Percentiles rank a stretch among this genome's conserved stretches.
Evolutionary conservation across 805 yeast species (phyloP).

Genomic region (Wickerhamomyces bisporus): DNA sequence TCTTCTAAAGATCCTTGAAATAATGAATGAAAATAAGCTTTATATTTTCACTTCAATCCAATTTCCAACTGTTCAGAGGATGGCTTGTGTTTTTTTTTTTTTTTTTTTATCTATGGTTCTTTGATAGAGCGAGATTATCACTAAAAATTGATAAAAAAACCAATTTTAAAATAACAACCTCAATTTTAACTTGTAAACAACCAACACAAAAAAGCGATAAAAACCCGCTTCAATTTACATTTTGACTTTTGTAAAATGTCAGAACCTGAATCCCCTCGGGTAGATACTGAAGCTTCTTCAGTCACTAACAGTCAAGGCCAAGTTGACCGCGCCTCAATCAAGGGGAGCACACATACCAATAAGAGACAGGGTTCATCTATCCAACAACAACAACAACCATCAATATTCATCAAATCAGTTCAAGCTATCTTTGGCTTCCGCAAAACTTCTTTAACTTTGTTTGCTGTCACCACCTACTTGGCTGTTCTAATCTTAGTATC

Average conservation of each 20-base stretch:
- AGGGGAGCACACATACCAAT: too few species aligned
- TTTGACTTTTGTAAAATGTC: too few species aligned
- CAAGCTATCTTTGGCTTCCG: constrained; percentile 63
- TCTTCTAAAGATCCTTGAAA: background rate
- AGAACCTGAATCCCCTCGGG: too few species aligned
- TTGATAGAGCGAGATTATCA: background rate
- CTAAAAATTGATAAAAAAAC: too few species aligned
- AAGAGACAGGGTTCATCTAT: too few species aligned
- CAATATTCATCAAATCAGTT: constrained; percentile 20
- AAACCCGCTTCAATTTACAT: too few species aligned
- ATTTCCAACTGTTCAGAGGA: too few species aligned
- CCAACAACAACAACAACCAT: constrained; percentile 5
- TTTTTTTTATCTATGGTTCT: too few species aligned
- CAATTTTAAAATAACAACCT: background rate
- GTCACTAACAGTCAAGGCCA: too few species aligned
- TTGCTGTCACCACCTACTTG: constrained; percentile 45
- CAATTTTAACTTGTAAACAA: background rate
- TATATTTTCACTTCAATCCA: too few species aligned
- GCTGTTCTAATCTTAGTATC: constrained; percentile 34
- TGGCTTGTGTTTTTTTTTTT: background rate
- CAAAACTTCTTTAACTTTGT: constrained; percentile 60
- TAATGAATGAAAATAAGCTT: background rate
- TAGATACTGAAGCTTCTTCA: too few species aligned
- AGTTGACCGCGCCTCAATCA: too few species aligned
- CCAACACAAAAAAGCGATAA: background rate